Evolutionary conservation across 2,329 filamentous ascomycete genomes (phyloP), one percentile per base, ranked within the genome.

Genomic region (Pseudopyricularia javanii): DNA sequence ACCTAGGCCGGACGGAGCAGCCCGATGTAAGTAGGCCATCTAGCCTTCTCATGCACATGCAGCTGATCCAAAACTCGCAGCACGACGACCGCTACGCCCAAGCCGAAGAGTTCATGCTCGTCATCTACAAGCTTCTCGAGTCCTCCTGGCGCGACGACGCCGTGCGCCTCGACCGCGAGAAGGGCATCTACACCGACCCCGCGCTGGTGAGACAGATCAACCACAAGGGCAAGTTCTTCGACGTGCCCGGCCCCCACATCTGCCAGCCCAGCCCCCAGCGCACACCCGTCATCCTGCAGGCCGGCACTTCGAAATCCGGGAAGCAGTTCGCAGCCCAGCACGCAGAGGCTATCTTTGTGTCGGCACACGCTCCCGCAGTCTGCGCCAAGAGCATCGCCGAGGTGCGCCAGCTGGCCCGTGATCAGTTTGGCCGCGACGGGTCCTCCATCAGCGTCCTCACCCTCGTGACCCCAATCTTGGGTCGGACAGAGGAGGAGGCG

Each of bases 261-360:
- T 80, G 78, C 53, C 75, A 85, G 51, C 83, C 83, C 0, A 76
- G 75, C 49, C 83, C 82, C 0, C 85, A 88, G 59, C 70, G 84
- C 3, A 86, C 83, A 1, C 85, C 85, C 0, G 70, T 88, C 2
- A 74, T 88, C 4, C 71, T 88, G 3, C 85, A 88, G 63, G 85
- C 85, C 0, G 85, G 85, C 0, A 84, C 83, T 0, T 85, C 80
- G 0, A 77, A 74, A 50, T 74, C 82, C 0, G 84, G 83, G 2
- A 85, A 83, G 63, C 64, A 68, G 0, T 88, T 88, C 58, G 83
- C 82, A 0, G 81, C 83, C 0, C 78, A 82, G 57, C 82, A 88
- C 61, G 85, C 84, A 0, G 85, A 88, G 60, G 83, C 77, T 2
- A 83, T 88, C 50, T 88, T 88, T 59, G 76, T 86, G 1, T 82